Conservation (phyloP, 352 stramenopile genomes). For the Pythium biforme region DNA sequence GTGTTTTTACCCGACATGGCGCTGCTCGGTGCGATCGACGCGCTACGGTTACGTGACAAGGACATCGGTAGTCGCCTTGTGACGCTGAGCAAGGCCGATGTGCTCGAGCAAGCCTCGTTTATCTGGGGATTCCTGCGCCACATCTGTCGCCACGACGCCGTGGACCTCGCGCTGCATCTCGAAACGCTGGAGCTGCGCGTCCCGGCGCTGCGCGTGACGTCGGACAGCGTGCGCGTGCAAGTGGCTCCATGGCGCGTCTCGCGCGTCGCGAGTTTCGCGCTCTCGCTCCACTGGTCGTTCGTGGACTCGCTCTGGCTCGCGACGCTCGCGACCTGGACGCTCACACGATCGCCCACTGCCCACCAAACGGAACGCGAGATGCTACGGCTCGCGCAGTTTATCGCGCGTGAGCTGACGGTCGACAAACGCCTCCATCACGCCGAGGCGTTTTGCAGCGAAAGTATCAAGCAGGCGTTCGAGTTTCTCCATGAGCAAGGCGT, state of each 20-base stretch:
- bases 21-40: conserved; percentile 55
- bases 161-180: conserved; percentile 45
- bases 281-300: conserved; percentile 76
- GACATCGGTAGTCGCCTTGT: conserved; percentile 19
- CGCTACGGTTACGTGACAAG: conserved; percentile 25
- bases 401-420: conserved; percentile 55
- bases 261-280: conserved; percentile 53
- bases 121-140: conserved; percentile 67
- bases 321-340: conserved; percentile 43
- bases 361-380: conserved; percentile 37
- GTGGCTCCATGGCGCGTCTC: conserved; percentile 34
- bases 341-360: conserved; percentile 7
- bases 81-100: conserved; percentile 20
- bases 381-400: conserved; percentile 48
- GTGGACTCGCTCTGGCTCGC: conserved; percentile 74
- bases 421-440: conserved; percentile 45
- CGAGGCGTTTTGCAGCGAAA: conserved; percentile 74
- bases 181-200: conserved; percentile 25
- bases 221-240: conserved; percentile 26
- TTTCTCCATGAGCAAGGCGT: conserved; percentile 52
- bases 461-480: conserved; percentile 70
- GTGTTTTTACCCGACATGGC: conserved; percentile 80
- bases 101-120: conserved; percentile 43
- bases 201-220: conserved; percentile 9
- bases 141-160: conserved; percentile 57